Conservation (phyloP, 257 asterid genomes). For the Plantago ovata region DNA sequence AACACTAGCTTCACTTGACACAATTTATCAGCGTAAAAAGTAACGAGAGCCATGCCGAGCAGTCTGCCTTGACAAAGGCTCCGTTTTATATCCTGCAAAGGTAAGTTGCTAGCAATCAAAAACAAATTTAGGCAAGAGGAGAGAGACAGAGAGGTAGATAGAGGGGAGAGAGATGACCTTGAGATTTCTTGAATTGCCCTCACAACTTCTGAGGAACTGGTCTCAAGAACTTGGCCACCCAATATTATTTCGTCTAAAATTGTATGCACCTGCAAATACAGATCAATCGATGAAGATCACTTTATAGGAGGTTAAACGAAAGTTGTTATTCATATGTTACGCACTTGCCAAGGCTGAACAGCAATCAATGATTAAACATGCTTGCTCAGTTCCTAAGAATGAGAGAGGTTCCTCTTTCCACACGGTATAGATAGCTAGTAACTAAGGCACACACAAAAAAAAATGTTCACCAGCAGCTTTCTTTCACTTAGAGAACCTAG, state of each 20-base stretch:
- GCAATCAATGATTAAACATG: conserved; percentile 6
- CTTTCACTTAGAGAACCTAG: background rate
- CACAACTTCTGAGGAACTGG: conserved; percentile 69
- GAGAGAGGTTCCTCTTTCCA: background rate
- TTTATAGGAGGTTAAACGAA: conserved; percentile 2
- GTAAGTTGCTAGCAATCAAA: conserved; percentile 17
- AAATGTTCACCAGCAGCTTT: background rate
- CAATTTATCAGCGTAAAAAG: conserved; percentile 1
- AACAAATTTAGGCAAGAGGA: background rate
- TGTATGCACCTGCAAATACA: conserved; percentile 67
- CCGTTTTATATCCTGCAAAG: conserved; percentile 62
- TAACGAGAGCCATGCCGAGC: conserved; percentile 21
- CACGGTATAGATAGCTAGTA: conserved; percentile 3
- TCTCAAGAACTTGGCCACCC: conserved; percentile 97
- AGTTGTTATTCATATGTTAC: background rate
- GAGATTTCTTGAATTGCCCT: conserved; percentile 79
- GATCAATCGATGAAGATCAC: conserved; percentile 7
- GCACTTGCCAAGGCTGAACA: conserved; percentile 2
- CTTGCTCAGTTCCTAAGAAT: background rate
- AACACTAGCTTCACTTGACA: conserved; percentile 5
- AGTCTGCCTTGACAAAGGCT: conserved; percentile 66
- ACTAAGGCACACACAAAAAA: background rate
- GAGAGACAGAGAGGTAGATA: conserved; percentile 11
- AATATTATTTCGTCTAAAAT: conserved; percentile 83
- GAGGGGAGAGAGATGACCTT: conserved; percentile 31